Evolutionary conservation across 1,284 basidiomycete genomes (phyloP), one percentile per base, ranked within the genome.

Genomic region (Boletellus sp.): DNA sequence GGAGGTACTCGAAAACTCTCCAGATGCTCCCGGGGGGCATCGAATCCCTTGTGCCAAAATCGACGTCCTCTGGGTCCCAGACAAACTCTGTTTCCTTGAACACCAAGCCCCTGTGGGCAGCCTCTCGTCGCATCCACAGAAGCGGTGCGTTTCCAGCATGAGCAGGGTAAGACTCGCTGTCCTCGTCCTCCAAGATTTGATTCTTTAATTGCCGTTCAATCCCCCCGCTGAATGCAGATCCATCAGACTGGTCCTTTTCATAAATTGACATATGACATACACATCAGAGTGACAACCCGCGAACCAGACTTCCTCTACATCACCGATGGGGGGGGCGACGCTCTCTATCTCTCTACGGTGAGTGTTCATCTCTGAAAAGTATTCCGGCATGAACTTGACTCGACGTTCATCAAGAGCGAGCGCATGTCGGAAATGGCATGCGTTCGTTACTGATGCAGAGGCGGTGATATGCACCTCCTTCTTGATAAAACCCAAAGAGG

Each of bases 311-410:
- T 45, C 33, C 5, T 45, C 12, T 15, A 35, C 15, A 16, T 35
- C 33, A 2, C 33, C 33, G 33, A 35, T 15, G 1, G 33, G 8
- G 13, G 5, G 16, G 16, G 15, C 16, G 33, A 15, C 2, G 16
- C 16, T 35, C 11, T 7, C 8, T 35, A n/a, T 7, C 1, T 1
- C 62, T 49, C 26, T 65, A 64, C 64, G 69, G 68, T 24, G 26
- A 5, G 49, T n/a, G 8, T 59, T 62, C 37, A 56, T 15, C n/a
- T 64, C 62, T 3, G 0, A 0, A 24, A 62, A 62, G 26, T 68
- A 69, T 51, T 75, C 74, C 0, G 73, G 70, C 48, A 70, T 61
- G 55, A 74, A 74, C 43, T 72, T 72, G 33, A 71, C 53, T 58
- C 70, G 64, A 24, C 57, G 57, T 48, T 74, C 72, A 50, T 74